These are phyloP conservation scores for Neoboletus magnificus DNA, from an alignment of 768 basidiomycete species.

Conservation along the genomic window DNA sequence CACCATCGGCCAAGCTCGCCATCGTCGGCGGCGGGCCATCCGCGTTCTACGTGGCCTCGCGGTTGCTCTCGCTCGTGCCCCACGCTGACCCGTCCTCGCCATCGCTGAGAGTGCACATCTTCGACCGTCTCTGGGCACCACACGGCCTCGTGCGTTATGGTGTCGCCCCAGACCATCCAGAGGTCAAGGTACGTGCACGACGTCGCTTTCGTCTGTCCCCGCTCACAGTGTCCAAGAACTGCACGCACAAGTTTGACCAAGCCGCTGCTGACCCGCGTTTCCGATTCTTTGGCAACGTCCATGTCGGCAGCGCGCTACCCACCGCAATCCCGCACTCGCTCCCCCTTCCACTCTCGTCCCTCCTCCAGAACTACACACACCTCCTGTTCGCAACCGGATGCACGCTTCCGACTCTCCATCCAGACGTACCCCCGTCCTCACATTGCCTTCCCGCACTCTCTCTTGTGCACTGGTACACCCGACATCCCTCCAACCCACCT, in stretches of 20 bases:
- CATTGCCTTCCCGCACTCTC: conserved; percentile 71
- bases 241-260: conserved; percentile 90
- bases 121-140: conserved; percentile 90
- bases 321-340: conserved; percentile 51
- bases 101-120: conserved; percentile 72
- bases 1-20: conserved; percentile 62
- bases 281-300: conserved; percentile 89
- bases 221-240: conserved; percentile 61
- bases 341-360: conserved; percentile 53
- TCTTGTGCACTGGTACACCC: conserved; percentile 96
- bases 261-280: conserved; percentile 78
- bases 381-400: conserved; percentile 87
- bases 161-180: conserved; percentile 97
- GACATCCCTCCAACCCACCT: conserved; percentile 67
- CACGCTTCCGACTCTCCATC: conserved; percentile 58
- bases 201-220: background rate
- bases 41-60: conserved; percentile 91
- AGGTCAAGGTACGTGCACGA: conserved; percentile 70
- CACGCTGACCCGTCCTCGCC: conserved; percentile 27
- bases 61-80: conserved; percentile 68
- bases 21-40: conserved; percentile 94
- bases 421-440: conserved; percentile 44
- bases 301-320: conserved; percentile 41
- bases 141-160: conserved; percentile 95
- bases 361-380: conserved; percentile 78